Percentiles rank a stretch among this genome's conserved stretches.
These are phyloP conservation scores for Endotrypanum monterogeii DNA, from an alignment of 208 protist genomes.

Conservation along the genomic window DNA sequence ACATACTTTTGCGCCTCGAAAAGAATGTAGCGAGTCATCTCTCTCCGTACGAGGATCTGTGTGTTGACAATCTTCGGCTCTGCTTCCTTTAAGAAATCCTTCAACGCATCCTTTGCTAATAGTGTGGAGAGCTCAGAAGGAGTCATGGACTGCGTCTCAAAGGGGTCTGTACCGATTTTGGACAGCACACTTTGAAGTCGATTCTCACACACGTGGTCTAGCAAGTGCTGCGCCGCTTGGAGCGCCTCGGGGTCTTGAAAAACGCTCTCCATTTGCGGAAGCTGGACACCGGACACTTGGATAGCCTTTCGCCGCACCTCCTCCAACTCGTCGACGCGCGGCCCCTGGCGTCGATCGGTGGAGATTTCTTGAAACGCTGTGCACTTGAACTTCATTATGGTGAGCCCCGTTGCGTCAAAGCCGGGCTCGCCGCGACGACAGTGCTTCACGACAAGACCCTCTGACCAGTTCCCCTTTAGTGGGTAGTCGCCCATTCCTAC, in stretches of 20 bases:
- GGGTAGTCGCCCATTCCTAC: conserved; percentile 88
- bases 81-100: conserved; percentile 86
- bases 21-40: conserved; percentile 66
- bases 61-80: conserved; percentile 57
- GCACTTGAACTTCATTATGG: conserved; percentile 88
- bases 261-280: conserved; percentile 69
- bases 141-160: conserved; percentile 66
- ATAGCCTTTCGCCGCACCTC: conserved; percentile 55
- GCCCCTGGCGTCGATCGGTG: conserved; percentile 68
- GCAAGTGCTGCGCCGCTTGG: conserved; percentile 41
- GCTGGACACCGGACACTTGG: conserved; percentile 57
- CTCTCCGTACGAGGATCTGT: conserved; percentile 58
- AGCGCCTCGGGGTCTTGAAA: conserved; percentile 55
- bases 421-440: conserved; percentile 51
- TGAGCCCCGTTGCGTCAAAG: conserved; percentile 59
- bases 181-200: conserved; percentile 81
- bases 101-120: conserved; percentile 76
- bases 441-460: conserved; percentile 86
- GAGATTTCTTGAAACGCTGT: conserved; percentile 88
- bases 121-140: conserved; percentile 66
- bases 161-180: conserved; percentile 82
- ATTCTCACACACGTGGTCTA: conserved; percentile 80
- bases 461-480: conserved; percentile 79
- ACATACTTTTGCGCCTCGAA: conserved; percentile 71
- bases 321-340: conserved; percentile 76